Evolutionary conservation across 306 rosid species (phyloP), one percentile per base, ranked within the genome.

Genomic region (Clitoria ternatea): DNA sequence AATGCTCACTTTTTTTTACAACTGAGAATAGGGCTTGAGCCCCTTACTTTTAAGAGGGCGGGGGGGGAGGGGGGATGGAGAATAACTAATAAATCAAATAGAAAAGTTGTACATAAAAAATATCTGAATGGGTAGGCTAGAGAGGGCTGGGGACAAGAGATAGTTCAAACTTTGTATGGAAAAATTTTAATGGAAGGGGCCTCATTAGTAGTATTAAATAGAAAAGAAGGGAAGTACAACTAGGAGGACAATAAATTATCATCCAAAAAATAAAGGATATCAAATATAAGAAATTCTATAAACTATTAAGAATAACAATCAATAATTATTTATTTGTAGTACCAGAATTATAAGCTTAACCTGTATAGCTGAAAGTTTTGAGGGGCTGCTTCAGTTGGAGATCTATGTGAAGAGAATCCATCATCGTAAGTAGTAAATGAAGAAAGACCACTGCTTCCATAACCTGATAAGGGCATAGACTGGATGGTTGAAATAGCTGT

Each of bases 401-500:
- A 81, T 82, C 80, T 87, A 22, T 85, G 52, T 50, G 96, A 85
- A 78, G 92, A 83, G 75, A 87, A 85, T 33, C 97, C 96, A 83
- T 91, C 96, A 50, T 95, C 96, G 10, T 70, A 89, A 68, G 97
- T 85, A 57, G 95, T 74, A 85, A 95, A 95, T 49, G 99, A 91
- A 79, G 98, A 94, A 81, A 85, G 83, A 29, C 97, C 96, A 45
- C 90, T 81, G 76, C 88, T 82, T 73, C 92, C 96, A 66, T 89
- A 91, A 54, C 99, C 97, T 64, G 99, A 95, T 61, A 91, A 84
- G 76, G 99, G 99, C 99, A 95, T 90, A 45, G 97, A 88, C 77
- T 90, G 97, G 71, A 90, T 95, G 75, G 97, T 86, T 69, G 99
- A 95, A 81, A 95, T 91, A 72, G 99, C 91, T n/a, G 99, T 89